phyloP scores from a whole-genome alignment of 2,329 filamentous ascomycete genomes.

The Beauveria brongniartii region DNA sequence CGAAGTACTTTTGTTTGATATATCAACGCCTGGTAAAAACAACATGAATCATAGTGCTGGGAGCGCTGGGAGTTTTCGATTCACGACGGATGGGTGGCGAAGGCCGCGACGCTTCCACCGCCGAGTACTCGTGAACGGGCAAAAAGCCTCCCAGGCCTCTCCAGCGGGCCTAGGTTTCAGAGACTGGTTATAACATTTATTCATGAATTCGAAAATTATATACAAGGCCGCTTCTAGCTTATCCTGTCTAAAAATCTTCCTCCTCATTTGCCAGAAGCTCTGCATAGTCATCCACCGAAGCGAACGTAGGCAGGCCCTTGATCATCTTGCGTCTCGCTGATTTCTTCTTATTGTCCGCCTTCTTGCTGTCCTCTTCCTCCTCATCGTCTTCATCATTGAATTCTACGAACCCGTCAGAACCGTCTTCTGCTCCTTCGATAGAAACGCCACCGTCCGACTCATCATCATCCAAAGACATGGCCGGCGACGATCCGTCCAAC shows the following conservation, averaged over 20 bases:
- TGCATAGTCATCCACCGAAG: conserved; percentile 88
- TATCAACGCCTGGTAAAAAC: too few species aligned
- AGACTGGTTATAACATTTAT: background rate
- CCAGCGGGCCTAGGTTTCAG: too few species aligned
- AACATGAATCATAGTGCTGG: too few species aligned
- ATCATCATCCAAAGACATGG: conserved; percentile 33
- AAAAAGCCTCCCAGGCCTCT: too few species aligned
- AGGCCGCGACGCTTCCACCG: too few species aligned
- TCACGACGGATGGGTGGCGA: too few species aligned
- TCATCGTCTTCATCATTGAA: conserved; percentile 53
- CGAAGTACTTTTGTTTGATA: too few species aligned
- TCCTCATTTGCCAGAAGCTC: conserved; percentile 70
- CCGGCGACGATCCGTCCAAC: conserved; percentile 34
- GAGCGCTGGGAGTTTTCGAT: too few species aligned
- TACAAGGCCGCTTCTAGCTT: conserved; percentile 4
- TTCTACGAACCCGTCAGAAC: conserved; percentile 29
- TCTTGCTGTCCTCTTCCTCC: conserved; percentile 36
- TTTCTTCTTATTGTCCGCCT: conserved; percentile 24
- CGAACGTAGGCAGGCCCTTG: conserved; percentile 86
- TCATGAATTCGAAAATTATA: background rate
- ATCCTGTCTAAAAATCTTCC: conserved; percentile 33
- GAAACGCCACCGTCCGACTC: conserved; percentile 30
- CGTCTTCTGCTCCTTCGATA: conserved; percentile 35
- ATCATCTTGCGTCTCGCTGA: conserved; percentile 69
- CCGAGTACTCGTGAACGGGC: too few species aligned